phyloP scores from a whole-genome alignment of 129 eudicot species.

The sunflower (Helianthus annuus) region DNA sequence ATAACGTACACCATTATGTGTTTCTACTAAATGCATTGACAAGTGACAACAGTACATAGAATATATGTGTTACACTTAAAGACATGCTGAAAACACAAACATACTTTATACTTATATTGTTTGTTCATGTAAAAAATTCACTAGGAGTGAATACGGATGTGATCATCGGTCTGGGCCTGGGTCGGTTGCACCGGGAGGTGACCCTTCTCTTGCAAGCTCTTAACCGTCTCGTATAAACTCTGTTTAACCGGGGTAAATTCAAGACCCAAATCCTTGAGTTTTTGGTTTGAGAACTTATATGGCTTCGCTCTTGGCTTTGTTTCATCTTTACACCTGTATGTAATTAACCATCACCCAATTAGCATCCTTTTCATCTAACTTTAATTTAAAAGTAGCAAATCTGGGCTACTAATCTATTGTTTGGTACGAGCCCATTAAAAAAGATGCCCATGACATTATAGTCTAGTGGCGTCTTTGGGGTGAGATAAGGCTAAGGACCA shows the following conservation, averaged over 20 bases:
- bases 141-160: slow-evolving; percentile 57
- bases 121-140: background rate
- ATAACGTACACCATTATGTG: background rate
- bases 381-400: background rate
- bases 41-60: slow-evolving; percentile 6
- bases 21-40: background rate
- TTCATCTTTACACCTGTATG: slow-evolving; percentile 92
- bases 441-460: too few relatives aligned
- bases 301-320: slow-evolving; percentile 82
- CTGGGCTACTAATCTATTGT: background rate
- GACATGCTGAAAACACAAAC: background rate
- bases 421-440: background rate
- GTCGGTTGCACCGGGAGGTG: slow-evolving; percentile 68
- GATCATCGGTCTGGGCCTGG: slow-evolving; percentile 47
- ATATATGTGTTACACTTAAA: background rate
- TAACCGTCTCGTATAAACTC: slow-evolving; percentile 74
- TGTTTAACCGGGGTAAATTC: slow-evolving; percentile 85
- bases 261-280: slow-evolving; percentile 81
- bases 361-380: slow-evolving; percentile 1
- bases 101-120: background rate
- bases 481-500: too few relatives aligned
- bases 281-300: slow-evolving; percentile 89
- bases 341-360: slow-evolving; percentile 7
- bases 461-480: too few relatives aligned
- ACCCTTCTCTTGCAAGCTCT: slow-evolving; percentile 93